Conservation (phyloP, 2,329 filamentous ascomycete genomes). For the Ophiosphaerella herpotricha region DNA sequence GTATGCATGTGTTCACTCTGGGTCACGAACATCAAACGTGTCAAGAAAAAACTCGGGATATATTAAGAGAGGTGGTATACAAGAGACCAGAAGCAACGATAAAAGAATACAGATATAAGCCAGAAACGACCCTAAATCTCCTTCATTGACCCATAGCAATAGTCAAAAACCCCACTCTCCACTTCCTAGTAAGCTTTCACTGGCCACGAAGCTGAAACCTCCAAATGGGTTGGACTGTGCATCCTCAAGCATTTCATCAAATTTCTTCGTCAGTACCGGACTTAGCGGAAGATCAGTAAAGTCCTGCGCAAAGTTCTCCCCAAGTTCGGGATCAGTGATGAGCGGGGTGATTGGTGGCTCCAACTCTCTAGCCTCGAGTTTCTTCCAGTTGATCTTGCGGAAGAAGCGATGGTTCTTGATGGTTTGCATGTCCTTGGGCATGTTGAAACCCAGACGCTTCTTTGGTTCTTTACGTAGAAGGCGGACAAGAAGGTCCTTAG, state of each 20-base stretch:
- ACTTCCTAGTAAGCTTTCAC: constrained; percentile 54
- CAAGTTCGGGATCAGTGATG: constrained; percentile 92
- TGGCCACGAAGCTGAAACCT: constrained; percentile 60
- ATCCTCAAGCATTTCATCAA: constrained; percentile 30
- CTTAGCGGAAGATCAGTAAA: constrained; percentile 87
- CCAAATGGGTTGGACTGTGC: constrained; percentile 55
- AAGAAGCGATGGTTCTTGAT: constrained; percentile 97
- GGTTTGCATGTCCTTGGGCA: constrained; percentile 81
- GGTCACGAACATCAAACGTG: too few species aligned
- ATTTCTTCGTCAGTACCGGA: constrained; percentile 58
- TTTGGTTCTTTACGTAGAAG: constrained; percentile 89
- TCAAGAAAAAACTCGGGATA: too few species aligned
- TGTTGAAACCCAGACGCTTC: constrained; percentile 85
- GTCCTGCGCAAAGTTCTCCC: constrained; percentile 93
- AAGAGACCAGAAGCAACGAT: neutral
- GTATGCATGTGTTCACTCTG: too few species aligned
- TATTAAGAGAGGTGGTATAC: neutral
- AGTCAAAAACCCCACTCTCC: constrained; percentile 39
- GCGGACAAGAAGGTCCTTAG: constrained; percentile 89
- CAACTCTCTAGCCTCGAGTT: constrained; percentile 78
- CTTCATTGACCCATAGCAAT: neutral
- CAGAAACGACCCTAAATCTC: neutral
- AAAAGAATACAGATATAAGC: neutral
- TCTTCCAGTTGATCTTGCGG: constrained; percentile 93
- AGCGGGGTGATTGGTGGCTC: constrained; percentile 89